A percentile compares a stretch with the other conserved stretches of the same genome.
Evolutionary conservation across 2,329 filamentous ascomycete species (phyloP).

Genomic region (Xylaria sp.): DNA sequence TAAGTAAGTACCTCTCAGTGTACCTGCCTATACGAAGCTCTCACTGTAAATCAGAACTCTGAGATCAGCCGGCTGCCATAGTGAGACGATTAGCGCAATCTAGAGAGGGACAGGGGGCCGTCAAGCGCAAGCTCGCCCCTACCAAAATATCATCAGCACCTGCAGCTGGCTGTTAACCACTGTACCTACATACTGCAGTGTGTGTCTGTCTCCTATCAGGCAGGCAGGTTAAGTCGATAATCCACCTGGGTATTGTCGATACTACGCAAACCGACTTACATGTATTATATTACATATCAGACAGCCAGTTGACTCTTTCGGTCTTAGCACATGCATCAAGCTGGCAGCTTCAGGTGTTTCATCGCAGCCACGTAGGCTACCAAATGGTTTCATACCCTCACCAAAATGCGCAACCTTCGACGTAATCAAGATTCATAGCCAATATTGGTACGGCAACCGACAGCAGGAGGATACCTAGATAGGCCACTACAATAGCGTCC

Average conservation of each 20-base stretch:
- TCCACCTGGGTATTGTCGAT: background rate
- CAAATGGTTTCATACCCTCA: slow-evolving; percentile 14
- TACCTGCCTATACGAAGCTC: slow-evolving; percentile 14
- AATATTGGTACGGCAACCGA: background rate
- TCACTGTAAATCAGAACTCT: background rate
- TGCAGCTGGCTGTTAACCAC: background rate
- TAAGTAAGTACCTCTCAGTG: background rate
- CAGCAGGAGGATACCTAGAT: background rate
- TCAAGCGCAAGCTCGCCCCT: background rate
- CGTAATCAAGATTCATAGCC: slow-evolving; percentile 3
- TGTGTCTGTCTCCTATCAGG: background rate
- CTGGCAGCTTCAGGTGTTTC: slow-evolving; percentile 24
- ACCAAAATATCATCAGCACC: background rate
- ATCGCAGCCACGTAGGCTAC: slow-evolving; percentile 28
- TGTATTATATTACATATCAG: background rate
- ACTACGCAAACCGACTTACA: slow-evolving; percentile 7
- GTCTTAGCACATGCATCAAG: slow-evolving; percentile 18
- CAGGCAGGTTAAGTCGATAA: background rate
- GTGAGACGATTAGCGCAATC: slow-evolving; percentile 19
- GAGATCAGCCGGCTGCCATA: slow-evolving; percentile 9
- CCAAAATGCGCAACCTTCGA: slow-evolving; percentile 11
- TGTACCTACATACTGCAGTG: slow-evolving; percentile 5
- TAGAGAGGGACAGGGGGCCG: background rate
- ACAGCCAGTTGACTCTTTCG: slow-evolving; percentile 13
- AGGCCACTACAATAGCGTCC: background rate